Evolutionary conservation across 805 yeast species (phyloP), one percentile per base, ranked within the genome.

Genomic region (Saccharomycopsis oosterbeekiorum): DNA sequence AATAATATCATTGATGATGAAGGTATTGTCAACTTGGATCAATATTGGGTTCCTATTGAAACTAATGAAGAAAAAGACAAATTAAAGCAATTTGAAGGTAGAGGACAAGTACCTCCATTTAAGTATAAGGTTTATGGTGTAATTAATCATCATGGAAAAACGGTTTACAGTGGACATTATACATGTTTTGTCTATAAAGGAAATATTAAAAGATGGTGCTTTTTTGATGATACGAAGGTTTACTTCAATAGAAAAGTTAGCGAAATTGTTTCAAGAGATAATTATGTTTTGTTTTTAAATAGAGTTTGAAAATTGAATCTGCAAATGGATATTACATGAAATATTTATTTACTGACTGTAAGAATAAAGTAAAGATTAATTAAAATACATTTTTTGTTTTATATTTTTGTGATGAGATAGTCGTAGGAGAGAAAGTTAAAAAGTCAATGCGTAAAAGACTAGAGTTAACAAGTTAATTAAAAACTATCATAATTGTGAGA

Each of bases 121-220:
- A 76, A 79, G 34, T 92, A 91, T 71, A 81, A 81, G 64, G 71
- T 92, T 24, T 86, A 82, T 68, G 96, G 88, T 0, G 96, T 91
- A 1, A 89, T 89, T 15, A 84, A 89, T 66, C 97, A 92, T 71
- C 84, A 75, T 64, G 97, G 97, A 12, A 47, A 47, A 21, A 84
- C 87, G 47, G 76, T 92, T 43, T 81, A 84, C 51, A 88, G 92
- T 9, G 97, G 97, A 0, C 97, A 92, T 72, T 92, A 92, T 72
- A 92, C 97, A 0, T 76, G 96, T 0, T 88, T 78, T 69, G 93
- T 89, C 4, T 75, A 83, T 69, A 89, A 89, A 68, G 84, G 84
- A 29, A 70, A 71, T 21, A 72, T 69, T 47, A 75, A 75, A 58
- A 86, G 84, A 1, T 91, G 97, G 97, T 84, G 88, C 67, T 82